phyloP scores from a whole-genome alignment of 805 yeast genomes.

The Danielia reshetovae region DNA sequence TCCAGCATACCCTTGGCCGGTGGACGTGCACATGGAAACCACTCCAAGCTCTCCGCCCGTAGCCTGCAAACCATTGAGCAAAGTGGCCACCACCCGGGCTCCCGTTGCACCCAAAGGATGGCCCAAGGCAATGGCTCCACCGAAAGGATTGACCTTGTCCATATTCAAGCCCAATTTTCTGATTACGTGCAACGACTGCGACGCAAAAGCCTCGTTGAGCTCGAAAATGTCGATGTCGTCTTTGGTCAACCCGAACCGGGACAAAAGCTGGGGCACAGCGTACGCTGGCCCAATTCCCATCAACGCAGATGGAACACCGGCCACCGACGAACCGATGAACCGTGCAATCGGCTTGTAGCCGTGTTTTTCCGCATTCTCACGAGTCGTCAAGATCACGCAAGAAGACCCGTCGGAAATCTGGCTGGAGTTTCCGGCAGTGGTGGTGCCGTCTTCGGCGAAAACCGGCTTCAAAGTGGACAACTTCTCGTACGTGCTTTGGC shows the following conservation, averaged over 20 bases:
- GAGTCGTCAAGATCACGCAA: constrained; percentile 6
- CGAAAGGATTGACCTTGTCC: constrained; percentile 38
- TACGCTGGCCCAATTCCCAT: constrained; percentile 7
- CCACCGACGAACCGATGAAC: constrained; percentile 7
- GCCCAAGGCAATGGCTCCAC: constrained; percentile 11
- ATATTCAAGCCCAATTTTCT: constrained; percentile 24
- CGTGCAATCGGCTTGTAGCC: constrained; percentile 7
- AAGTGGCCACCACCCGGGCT: constrained; percentile 37
- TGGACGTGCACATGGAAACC: constrained; percentile 39
- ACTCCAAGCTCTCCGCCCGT: constrained; percentile 30
- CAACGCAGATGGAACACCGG: constrained; percentile 7
- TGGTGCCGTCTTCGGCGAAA: constrained; percentile 13
- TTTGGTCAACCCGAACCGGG: constrained; percentile 20
- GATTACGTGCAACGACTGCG: constrained; percentile 17
- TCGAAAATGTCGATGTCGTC: constrained; percentile 72
- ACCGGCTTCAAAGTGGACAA: constrained; percentile 29
- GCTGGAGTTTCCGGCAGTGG: constrained; percentile 7
- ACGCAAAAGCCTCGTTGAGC: constrained; percentile 36
- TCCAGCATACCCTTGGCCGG: constrained; percentile 39
- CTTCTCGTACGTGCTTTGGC: constrained; percentile 21
- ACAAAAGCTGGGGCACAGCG: constrained; percentile 4
- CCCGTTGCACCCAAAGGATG: constrained; percentile 56
- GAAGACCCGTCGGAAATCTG: constrained; percentile 8
- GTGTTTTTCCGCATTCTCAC: constrained; percentile 5
- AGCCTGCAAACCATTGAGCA: constrained; percentile 28